phyloP scores from a whole-genome alignment of 371 early-diverging fungal genomes.

The Syncephalastrum racemosum region DNA sequence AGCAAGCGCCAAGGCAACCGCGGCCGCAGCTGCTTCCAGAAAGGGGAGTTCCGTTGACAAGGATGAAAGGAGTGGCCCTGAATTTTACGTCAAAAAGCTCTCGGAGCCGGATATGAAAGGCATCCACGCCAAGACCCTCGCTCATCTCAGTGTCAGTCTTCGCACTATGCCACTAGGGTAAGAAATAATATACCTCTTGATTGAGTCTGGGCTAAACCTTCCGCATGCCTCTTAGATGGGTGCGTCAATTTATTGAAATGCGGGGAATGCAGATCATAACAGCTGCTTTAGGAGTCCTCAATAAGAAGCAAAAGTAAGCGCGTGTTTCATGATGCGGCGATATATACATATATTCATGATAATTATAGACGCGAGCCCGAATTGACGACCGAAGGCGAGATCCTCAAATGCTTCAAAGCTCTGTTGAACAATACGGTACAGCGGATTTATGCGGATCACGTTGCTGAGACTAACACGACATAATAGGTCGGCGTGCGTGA shows the following conservation, averaged over 20 bases:
- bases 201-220: not conserved
- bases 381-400: constrained; percentile 71
- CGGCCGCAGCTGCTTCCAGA: constrained; percentile 15
- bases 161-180: constrained; percentile 80
- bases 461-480: not conserved
- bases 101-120: constrained; percentile 55
- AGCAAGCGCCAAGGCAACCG: constrained; percentile 11
- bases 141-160: constrained; percentile 62
- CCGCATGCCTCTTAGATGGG: constrained; percentile 41
- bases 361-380: constrained; percentile 60
- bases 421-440: constrained; percentile 68
- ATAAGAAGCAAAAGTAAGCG: constrained; percentile 44
- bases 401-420: constrained; percentile 78
- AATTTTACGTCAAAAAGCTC: constrained; percentile 60
- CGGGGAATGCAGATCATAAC: constrained; percentile 68
- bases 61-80: constrained; percentile 58
- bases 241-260: constrained; percentile 69
- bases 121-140: constrained; percentile 53
- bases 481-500: constrained; percentile 76
- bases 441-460: not conserved
- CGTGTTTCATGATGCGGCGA: not conserved
- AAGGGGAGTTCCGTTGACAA: constrained; percentile 35
- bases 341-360: not conserved
- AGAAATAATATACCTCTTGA: constrained; percentile 4
- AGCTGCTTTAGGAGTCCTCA: constrained; percentile 56